Percentiles rank a stretch among this genome's conserved stretches.
Conservation (phyloP, 2,329 filamentous ascomycete species). For the Colletotrichum sp. region DNA sequence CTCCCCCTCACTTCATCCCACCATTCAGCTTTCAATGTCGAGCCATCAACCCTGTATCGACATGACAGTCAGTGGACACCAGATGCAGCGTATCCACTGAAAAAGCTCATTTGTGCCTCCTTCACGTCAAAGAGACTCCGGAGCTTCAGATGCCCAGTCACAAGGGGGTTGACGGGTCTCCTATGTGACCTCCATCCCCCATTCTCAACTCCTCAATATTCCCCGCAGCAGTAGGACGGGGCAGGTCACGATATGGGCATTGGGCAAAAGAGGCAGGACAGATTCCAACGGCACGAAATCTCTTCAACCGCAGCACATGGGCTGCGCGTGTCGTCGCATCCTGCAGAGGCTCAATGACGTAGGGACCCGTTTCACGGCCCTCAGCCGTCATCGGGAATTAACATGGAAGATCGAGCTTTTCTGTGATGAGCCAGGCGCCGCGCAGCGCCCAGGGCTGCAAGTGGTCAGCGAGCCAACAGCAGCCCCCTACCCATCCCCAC, state of each 20-base stretch:
- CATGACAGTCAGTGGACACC: not conserved
- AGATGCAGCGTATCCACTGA: not conserved
- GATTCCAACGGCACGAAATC: conserved; percentile 13
- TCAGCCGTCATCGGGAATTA: conserved; percentile 12
- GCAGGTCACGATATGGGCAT: not conserved
- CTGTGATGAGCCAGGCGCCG: not conserved
- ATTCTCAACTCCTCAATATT: not conserved
- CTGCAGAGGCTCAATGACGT: conserved; percentile 16
- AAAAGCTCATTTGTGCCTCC: not conserved
- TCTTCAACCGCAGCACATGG: conserved; percentile 2
- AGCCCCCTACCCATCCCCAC: conserved; percentile 4
- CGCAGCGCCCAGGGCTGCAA: not conserved
- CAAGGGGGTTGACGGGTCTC: not conserved
- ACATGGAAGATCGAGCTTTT: conserved; percentile 19
- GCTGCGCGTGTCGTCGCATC: not conserved
- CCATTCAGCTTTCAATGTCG: not conserved
- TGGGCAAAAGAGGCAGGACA: conserved; percentile 1
- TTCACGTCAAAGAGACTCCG: not conserved
- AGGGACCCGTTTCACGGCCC: conserved; percentile 18
- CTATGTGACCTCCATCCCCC: not conserved
- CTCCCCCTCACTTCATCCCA: not conserved
- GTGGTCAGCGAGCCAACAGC: not conserved
- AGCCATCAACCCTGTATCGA: not conserved
- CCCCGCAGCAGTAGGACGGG: not conserved
- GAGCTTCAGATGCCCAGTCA: not conserved